Percentiles rank a stretch among this genome's conserved stretches.
phyloP scores from a whole-genome alignment of 257 asterid genomes.

The Solanum etuberosum region DNA sequence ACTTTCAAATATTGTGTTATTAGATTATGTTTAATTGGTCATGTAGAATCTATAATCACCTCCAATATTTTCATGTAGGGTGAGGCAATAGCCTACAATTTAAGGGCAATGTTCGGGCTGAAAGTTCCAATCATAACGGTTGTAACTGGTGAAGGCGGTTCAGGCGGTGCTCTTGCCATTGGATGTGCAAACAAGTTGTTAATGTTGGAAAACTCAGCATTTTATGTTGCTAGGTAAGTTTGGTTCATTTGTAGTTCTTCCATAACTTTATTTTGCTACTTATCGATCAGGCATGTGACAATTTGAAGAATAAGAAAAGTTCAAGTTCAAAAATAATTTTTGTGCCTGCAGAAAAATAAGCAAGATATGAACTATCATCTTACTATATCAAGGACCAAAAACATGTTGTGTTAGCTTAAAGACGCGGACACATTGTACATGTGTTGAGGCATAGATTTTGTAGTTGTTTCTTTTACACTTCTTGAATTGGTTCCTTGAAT shows the following conservation, averaged over 20 bases:
- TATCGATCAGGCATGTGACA: neutral
- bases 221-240: constrained; percentile 82
- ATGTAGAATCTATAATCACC: neutral
- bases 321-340: neutral
- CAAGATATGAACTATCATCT: neutral
- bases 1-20: neutral
- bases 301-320: neutral
- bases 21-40: neutral
- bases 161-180: constrained; percentile 99
- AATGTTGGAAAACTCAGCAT: constrained; percentile 95
- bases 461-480: neutral
- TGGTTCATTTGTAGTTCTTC: neutral
- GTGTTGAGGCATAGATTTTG: neutral
- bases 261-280: neutral
- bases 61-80: constrained; percentile 43
- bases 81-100: constrained; percentile 85
- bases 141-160: constrained; percentile 99
- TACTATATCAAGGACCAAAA: neutral
- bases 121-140: constrained; percentile 82
- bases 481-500: neutral
- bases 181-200: constrained; percentile 87
- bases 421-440: neutral
- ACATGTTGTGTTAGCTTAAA: neutral
- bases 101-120: constrained; percentile 96
- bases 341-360: neutral